These are phyloP conservation scores for Acanthamoeba divionensis DNA, from an alignment of 208 protist species.

Conservation along the genomic window DNA sequence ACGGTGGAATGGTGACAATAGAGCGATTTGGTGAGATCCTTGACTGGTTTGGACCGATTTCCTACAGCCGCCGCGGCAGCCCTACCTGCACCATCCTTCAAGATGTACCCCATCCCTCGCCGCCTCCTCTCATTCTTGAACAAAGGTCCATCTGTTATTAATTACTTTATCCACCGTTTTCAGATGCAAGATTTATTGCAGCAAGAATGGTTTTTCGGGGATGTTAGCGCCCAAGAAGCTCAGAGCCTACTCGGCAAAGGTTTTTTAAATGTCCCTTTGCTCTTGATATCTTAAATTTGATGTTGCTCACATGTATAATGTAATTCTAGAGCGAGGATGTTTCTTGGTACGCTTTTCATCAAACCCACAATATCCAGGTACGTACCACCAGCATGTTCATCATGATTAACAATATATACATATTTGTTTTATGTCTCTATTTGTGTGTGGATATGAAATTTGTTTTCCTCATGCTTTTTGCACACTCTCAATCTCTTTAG, in stretches of 20 bases:
- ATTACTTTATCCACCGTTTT: neutral
- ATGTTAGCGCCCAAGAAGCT: neutral
- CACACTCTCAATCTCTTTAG: too few relatives aligned
- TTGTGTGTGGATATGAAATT: too few relatives aligned
- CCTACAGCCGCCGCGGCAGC: neutral
- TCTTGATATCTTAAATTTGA: neutral
- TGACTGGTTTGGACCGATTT: constrained; percentile 38
- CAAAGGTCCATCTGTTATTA: neutral
- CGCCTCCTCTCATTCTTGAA: neutral
- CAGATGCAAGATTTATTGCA: neutral
- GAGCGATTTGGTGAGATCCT: constrained; percentile 22
- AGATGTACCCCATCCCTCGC: neutral
- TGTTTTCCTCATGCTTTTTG: too few relatives aligned
- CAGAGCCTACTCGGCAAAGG: constrained; percentile 2
- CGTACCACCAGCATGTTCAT: too few relatives aligned
- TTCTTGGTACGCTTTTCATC: constrained; percentile 9
- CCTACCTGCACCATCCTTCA: neutral
- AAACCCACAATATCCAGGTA: neutral
- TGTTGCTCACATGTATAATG: neutral
- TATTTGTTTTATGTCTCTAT: too few relatives aligned
- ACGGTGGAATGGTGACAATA: neutral
- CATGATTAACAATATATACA: too few relatives aligned
- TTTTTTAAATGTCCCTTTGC: neutral
- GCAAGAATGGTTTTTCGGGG: neutral
- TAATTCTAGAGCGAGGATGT: neutral